Conservation (phyloP, 2,329 filamentous ascomycete species). For the Myriosclerotinia curreyana region DNA sequence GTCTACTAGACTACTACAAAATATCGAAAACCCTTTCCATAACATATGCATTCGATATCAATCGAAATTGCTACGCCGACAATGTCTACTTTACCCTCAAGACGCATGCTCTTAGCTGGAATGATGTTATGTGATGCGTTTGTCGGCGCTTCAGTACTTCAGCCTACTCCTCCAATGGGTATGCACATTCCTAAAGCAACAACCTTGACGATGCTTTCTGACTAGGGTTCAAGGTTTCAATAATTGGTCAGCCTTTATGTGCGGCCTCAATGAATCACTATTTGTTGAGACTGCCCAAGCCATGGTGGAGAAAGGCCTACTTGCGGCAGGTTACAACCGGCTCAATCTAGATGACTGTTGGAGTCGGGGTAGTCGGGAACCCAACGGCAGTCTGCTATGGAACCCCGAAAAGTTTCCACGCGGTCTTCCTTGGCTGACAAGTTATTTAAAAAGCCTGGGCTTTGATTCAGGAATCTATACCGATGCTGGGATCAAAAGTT, state of each 20-base stretch:
- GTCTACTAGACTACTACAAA: not conserved
- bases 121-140: conserved; percentile 16
- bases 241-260: conserved; percentile 50
- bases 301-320: conserved; percentile 49
- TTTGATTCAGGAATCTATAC: conserved; percentile 64
- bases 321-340: conserved; percentile 53
- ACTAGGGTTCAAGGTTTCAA: conserved; percentile 42
- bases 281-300: conserved; percentile 48
- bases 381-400: conserved; percentile 45
- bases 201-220: not conserved
- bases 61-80: no score
- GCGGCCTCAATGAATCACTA: conserved; percentile 48
- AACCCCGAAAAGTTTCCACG: conserved; percentile 54
- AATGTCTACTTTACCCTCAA: not conserved
- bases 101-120: not conserved
- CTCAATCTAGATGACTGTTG: conserved; percentile 65
- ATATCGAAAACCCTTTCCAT: not conserved
- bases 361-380: conserved; percentile 46
- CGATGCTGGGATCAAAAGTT: conserved; percentile 47
- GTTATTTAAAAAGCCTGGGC: conserved; percentile 54
- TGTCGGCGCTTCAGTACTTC: conserved; percentile 29
- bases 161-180: conserved; percentile 48
- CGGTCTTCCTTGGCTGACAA: conserved; percentile 55
- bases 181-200: conserved; percentile 1
- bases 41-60: not conserved